Evolutionary conservation across 1,284 basidiomycete genomes (phyloP).

Genomic region (Irpex sp.): DNA sequence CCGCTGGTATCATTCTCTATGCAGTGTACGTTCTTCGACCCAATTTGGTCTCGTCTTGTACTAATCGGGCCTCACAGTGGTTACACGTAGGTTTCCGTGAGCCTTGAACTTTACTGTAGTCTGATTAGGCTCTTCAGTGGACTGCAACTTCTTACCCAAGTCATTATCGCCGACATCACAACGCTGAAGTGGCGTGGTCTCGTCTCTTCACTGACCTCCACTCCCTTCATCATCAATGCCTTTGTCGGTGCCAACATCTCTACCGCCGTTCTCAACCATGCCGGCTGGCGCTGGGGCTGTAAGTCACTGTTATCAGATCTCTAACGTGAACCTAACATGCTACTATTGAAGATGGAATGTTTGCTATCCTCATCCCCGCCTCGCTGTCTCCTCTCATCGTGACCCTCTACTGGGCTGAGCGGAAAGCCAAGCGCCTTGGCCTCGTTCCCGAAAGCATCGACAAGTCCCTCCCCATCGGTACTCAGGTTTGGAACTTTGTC

Average conservation of each 20-base stretch:
- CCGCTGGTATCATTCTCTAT: slow-evolving; percentile 40
- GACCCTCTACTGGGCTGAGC: slow-evolving; percentile 69
- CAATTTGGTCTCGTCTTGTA: neutral
- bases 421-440: slow-evolving; percentile 50
- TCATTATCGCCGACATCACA: slow-evolving; percentile 78
- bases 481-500: slow-evolving; percentile 27
- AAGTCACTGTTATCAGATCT: neutral
- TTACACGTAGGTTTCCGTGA: slow-evolving; percentile 45
- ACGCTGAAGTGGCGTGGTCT: slow-evolving; percentile 76
- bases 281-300: slow-evolving; percentile 76
- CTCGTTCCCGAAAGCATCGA: slow-evolving; percentile 23
- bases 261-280: slow-evolving; percentile 46
- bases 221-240: slow-evolving; percentile 64
- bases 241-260: slow-evolving; percentile 72
- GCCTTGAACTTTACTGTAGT: slow-evolving; percentile 12
- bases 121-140: slow-evolving; percentile 31
- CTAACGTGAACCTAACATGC: slow-evolving; percentile 10
- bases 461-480: slow-evolving; percentile 4
- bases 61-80: neutral
- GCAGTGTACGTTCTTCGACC: slow-evolving; percentile 37
- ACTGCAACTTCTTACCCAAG: slow-evolving; percentile 68
- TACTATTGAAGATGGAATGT: slow-evolving; percentile 54
- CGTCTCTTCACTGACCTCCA: slow-evolving; percentile 54
- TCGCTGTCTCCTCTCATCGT: slow-evolving; percentile 53
- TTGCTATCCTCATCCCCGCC: slow-evolving; percentile 53